Evolutionary conservation across 176 grass and related monocot species (phyloP), one percentile per base, ranked within the genome.

Genomic region (Musa troglodytarum): DNA sequence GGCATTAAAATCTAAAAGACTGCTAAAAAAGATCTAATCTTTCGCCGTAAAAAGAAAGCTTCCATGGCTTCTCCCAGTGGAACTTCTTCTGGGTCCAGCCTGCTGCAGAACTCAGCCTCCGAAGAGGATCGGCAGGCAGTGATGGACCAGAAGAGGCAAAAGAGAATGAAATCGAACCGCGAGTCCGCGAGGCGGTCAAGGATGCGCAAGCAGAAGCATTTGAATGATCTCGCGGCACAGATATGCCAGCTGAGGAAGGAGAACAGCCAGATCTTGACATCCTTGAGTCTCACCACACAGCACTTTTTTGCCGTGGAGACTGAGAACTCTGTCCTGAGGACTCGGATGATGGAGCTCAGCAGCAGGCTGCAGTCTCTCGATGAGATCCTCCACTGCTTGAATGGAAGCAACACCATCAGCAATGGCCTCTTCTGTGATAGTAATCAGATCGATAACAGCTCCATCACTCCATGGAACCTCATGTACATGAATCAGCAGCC

Each of bases 101-200:
- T 77, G 29, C 74, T 78, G 55, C 83, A 57, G 14, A 87, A 79
- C 66, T 87, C 76, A 0, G 76, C 63, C 10, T 87, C 83, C 9
- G 83, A 84, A 68, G 86, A 86, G 68, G 90, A 93, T 55, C 80
- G 89, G 66, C 84, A 86, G 49, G 24, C 65, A 0, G 53, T 90
- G 63, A 90, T 93, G 83, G 86, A 90, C 52, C 81, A 88, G 72
- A 86, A 88, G 28, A 83, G 86, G 73, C 86, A 89, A 1, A 93
- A 93, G 79, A 77, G 90, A 69, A 98, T 91, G 95, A 84, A 87
- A 16, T 98, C 95, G 9, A 98, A 98, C 82, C 84, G 90, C 17
- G 94, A 98, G 78, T 98, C 94, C 0, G 94, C 90, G 53, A 83
- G 94, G 10, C 83, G 94, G 74, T 98, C 94, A 53, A 79, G 94